A percentile compares a stretch with the other conserved stretches of the same genome.
Evolutionary conservation across 1,139 yeast species (phyloP).

Genomic region (Yamadazyma sp.): DNA sequence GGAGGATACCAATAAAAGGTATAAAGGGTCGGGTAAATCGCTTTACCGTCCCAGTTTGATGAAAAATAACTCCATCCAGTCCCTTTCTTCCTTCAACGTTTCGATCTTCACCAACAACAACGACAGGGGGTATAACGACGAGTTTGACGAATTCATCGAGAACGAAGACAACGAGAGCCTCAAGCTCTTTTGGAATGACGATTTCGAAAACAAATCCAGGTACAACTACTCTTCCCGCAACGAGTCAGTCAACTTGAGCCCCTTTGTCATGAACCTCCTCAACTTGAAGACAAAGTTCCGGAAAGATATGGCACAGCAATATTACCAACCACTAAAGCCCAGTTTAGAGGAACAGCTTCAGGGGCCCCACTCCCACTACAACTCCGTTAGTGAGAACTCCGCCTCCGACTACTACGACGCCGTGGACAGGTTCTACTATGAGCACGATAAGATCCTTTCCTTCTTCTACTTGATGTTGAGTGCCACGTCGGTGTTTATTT

Average conservation of each 20-base stretch:
- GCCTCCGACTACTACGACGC: slow-evolving; percentile 21
- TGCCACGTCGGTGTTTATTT: slow-evolving; percentile 35
- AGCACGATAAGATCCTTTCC: slow-evolving; percentile 39
- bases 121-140: slow-evolving; percentile 11
- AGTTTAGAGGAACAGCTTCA: slow-evolving; percentile 1
- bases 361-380: slow-evolving; percentile 17
- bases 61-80: slow-evolving; percentile 14
- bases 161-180: slow-evolving; percentile 19
- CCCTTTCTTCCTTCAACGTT: slow-evolving; percentile 14
- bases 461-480: slow-evolving; percentile 33
- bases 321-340: background rate
- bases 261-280: slow-evolving; percentile 12
- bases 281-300: slow-evolving; percentile 6
- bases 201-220: slow-evolving; percentile 2
- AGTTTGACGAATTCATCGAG: slow-evolving; percentile 14
- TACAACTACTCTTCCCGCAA: slow-evolving; percentile 1
- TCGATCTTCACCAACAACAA: slow-evolving; percentile 14
- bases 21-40: background rate
- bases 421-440: slow-evolving; percentile 27
- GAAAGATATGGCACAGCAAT: background rate
- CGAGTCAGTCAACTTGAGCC: slow-evolving; percentile 7
- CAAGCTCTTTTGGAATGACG: slow-evolving; percentile 17
- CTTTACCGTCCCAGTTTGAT: slow-evolving; percentile 8
- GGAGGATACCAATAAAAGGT: background rate
- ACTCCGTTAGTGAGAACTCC: slow-evolving; percentile 30